phyloP scores from a whole-genome alignment of 1,284 basidiomycete species.

The Tilletiopsis washingtonensis region DNA sequence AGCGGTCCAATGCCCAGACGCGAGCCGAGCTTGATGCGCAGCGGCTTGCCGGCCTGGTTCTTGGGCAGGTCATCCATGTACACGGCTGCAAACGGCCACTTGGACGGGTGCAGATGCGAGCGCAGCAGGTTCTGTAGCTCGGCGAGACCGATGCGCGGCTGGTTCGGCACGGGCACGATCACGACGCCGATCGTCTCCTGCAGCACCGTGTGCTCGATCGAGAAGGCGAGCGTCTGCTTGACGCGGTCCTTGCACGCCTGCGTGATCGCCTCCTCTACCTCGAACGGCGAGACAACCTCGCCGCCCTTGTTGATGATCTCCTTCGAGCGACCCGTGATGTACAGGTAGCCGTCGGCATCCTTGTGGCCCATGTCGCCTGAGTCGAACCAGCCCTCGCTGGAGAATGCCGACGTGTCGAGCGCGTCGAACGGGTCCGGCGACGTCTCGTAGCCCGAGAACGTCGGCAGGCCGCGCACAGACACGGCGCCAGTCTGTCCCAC shows the following conservation, averaged over 20 bases:
- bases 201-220: conserved; percentile 45
- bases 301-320: conserved; percentile 49
- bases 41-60: conserved; percentile 46
- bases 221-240: conserved; percentile 46
- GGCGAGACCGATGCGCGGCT: conserved; percentile 45
- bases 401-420: conserved; percentile 44
- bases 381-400: conserved; percentile 46
- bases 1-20: conserved; percentile 45
- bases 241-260: conserved; percentile 44
- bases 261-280: conserved; percentile 46
- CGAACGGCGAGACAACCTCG: conserved; percentile 47
- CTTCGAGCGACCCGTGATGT: conserved; percentile 46
- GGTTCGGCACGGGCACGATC: conserved; percentile 44
- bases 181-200: conserved; percentile 48
- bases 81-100: conserved; percentile 46
- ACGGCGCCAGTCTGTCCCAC: conserved; percentile 44
- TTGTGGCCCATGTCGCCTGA: conserved; percentile 48
- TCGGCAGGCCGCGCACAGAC: conserved; percentile 43
- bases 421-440: conserved; percentile 32
- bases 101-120: conserved; percentile 43
- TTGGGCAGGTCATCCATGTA: conserved; percentile 48
- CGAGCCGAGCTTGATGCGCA: conserved; percentile 47
- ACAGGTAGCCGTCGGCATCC: conserved; percentile 46
- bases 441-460: conserved; percentile 44
- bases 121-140: conserved; percentile 46